These are phyloP conservation scores for Phytophthora hybrid DNA, from an alignment of 352 stramenopile genomes.

Conservation along the genomic window DNA sequence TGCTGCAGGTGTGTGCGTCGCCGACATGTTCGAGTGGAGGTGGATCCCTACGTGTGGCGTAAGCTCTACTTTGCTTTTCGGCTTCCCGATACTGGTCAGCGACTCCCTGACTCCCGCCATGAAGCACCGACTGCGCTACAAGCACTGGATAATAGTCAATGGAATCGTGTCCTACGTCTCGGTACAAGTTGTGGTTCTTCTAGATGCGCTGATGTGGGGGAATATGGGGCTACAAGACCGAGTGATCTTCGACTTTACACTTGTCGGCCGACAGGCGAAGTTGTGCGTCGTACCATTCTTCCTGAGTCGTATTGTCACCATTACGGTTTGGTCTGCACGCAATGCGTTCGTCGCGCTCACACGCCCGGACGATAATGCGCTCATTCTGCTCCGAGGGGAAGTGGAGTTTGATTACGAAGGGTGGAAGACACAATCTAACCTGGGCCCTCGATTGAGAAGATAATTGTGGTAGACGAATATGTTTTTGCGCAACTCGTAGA, in stretches of 20 bases:
- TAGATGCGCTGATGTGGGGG: slow-evolving; percentile 13
- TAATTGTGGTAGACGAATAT: too few relatives aligned
- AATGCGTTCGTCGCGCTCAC: slow-evolving; percentile 14
- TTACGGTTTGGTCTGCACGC: slow-evolving; percentile 23
- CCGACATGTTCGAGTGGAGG: slow-evolving; percentile 4
- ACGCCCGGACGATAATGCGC: slow-evolving; percentile 22
- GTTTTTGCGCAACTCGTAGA: too few relatives aligned
- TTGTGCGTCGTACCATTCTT: slow-evolving; percentile 21
- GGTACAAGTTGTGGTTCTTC: slow-evolving; percentile 7
- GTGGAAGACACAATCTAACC: slow-evolving; percentile 20
- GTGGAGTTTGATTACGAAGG: slow-evolving; percentile 29
- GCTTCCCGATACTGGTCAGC: slow-evolving; percentile 1
- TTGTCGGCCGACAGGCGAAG: not conserved
- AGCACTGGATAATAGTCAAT: slow-evolving; percentile 12
- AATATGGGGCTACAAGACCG: slow-evolving; percentile 18
- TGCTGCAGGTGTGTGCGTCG: not conserved
- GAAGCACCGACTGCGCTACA: slow-evolving; percentile 20
- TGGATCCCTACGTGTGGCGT: slow-evolving; percentile 7
- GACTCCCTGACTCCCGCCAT: slow-evolving; percentile 28
- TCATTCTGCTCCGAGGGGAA: slow-evolving; percentile 28
- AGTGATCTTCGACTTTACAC: slow-evolving; percentile 8
- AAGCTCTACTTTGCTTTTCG: not conserved
- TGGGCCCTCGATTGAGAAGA: not conserved
- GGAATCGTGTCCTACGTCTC: not conserved
- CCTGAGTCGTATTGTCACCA: slow-evolving; percentile 17